phyloP scores from a whole-genome alignment of 768 basidiomycete genomes.

The Mycena galericulata region DNA sequence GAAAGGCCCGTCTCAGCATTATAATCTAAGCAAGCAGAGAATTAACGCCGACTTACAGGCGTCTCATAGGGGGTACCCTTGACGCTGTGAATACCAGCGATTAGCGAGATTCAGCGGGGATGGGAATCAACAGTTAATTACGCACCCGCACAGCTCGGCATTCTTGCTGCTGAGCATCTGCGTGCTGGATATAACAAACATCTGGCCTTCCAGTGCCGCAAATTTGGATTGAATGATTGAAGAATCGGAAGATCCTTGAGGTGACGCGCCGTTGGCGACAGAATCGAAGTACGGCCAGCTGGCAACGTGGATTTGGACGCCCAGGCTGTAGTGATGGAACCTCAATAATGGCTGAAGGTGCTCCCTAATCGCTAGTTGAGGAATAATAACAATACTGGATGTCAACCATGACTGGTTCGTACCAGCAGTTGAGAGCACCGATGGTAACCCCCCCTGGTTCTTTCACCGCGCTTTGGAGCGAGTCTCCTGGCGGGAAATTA shows the following conservation, averaged over 20 bases:
- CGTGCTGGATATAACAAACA: constrained; percentile 35
- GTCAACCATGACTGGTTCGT: no score
- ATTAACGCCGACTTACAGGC: constrained; percentile 4
- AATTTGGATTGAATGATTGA: constrained; percentile 24
- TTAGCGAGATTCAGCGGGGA: background rate
- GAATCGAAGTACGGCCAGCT: constrained; percentile 34
- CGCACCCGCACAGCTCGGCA: constrained; percentile 30
- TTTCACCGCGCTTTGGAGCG: constrained; percentile 30
- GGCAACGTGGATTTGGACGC: constrained; percentile 32
- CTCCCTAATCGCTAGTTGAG: constrained; percentile 21
- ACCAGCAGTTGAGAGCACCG: constrained; percentile 35
- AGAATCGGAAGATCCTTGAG: constrained; percentile 27
- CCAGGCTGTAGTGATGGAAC: constrained; percentile 33
- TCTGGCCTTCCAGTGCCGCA: constrained; percentile 34
- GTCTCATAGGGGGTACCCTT: constrained; percentile 25
- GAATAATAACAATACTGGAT: no score
- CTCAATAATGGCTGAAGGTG: constrained; percentile 36
- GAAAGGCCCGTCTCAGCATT: background rate
- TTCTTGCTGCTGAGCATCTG: constrained; percentile 26
- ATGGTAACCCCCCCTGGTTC: constrained; percentile 24
- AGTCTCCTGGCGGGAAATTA: constrained; percentile 21
- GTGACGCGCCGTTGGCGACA: constrained; percentile 20
- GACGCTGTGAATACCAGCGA: constrained; percentile 6
- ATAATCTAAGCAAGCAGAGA: background rate
- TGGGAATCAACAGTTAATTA: background rate